Percentiles rank a stretch among this genome's conserved stretches.
Evolutionary conservation across 805 yeast genomes (phyloP).

Genomic region (Lachancea fermentati): DNA sequence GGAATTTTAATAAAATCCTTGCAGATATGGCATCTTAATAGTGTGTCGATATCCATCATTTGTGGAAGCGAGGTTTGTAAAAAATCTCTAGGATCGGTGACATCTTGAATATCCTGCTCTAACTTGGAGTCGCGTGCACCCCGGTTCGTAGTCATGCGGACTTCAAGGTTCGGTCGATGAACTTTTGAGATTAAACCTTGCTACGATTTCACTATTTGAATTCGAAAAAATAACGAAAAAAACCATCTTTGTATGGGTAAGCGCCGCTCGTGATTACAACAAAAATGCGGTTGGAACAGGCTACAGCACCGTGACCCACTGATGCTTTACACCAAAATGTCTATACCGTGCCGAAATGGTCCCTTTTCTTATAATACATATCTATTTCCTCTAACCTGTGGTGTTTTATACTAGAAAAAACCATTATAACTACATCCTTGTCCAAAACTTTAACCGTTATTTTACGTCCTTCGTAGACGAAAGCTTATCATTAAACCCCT

Average conservation of each 20-base stretch:
- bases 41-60: slow-evolving; percentile 57
- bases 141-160: background rate
- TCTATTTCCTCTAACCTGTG: background rate
- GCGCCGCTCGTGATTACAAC: background rate
- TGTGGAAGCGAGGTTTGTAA: slow-evolving; percentile 45
- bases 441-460: background rate
- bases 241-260: background rate
- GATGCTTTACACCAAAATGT: too few species aligned
- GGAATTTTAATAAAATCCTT: slow-evolving; percentile 79
- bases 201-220: background rate
- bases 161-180: background rate
- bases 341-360: background rate
- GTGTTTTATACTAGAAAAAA: too few species aligned
- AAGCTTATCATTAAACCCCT: background rate
- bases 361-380: background rate
- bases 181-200: background rate
- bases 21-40: slow-evolving; percentile 80
- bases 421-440: background rate
- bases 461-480: background rate
- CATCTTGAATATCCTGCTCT: slow-evolving; percentile 11
- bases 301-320: too few species aligned
- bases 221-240: too few species aligned
- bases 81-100: slow-evolving; percentile 76
- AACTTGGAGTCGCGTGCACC: slow-evolving; percentile 1
- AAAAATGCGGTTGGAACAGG: too few species aligned